Conservation (phyloP, 805 yeast species). For the Candida stauntonica region DNA sequence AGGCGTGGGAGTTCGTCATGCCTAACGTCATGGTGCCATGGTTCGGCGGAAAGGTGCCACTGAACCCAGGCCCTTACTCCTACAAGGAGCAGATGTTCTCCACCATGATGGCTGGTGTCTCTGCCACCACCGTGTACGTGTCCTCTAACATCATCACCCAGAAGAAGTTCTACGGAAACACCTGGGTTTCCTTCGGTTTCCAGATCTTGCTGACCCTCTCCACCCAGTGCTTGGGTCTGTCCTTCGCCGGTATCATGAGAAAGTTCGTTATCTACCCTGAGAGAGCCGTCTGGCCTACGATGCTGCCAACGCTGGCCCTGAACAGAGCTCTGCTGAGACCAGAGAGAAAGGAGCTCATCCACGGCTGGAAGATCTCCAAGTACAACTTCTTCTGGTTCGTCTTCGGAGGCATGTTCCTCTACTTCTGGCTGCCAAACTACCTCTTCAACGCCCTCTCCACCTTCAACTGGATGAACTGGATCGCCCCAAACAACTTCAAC, state of each 20-base stretch:
- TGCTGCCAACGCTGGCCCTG: slow-evolving; percentile 44
- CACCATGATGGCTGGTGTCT: slow-evolving; percentile 36
- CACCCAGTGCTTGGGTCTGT: slow-evolving; percentile 61
- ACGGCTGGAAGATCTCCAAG: slow-evolving; percentile 33
- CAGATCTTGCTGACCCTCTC: slow-evolving; percentile 49
- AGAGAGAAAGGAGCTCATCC: slow-evolving; percentile 30
- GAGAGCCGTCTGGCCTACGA: slow-evolving; percentile 50
- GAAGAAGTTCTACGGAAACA: slow-evolving; percentile 28
- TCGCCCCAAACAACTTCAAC: slow-evolving; percentile 44
- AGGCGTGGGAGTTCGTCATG: slow-evolving; percentile 34
- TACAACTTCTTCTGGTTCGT: slow-evolving; percentile 33
- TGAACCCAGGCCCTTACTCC: slow-evolving; percentile 65
- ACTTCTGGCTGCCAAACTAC: slow-evolving; percentile 44
- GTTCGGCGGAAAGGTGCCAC: slow-evolving; percentile 35
- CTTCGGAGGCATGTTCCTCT: slow-evolving; percentile 33
- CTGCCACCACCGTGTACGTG: slow-evolving; percentile 32
- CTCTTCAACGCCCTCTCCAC: slow-evolving; percentile 38
- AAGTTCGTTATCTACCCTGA: slow-evolving; percentile 51
- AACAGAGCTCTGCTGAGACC: slow-evolving; percentile 41
- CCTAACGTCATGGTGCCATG: slow-evolving; percentile 44
- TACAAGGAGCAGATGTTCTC: slow-evolving; percentile 64
- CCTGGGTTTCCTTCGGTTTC: slow-evolving; percentile 40
- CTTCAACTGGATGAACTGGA: slow-evolving; percentile 59
- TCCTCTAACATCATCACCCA: slow-evolving; percentile 35
- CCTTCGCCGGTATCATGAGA: slow-evolving; percentile 62